Base-by-base conservation (phyloP, 2,329 filamentous ascomycete genomes). In the Epichloe sylvatica region DNA sequence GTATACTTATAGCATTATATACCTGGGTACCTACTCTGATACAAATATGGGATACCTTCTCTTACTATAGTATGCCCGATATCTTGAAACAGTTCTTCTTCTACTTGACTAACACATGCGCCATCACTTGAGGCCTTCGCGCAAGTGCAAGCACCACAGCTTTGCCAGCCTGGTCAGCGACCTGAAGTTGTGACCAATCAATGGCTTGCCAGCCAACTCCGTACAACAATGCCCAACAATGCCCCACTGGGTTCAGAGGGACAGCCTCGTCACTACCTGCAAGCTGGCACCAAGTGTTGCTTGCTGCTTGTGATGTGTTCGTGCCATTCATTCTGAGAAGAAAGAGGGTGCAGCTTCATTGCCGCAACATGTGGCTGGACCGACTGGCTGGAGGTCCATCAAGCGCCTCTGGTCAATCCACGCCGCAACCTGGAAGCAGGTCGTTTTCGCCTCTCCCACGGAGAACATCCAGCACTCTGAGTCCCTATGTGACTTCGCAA, bases 331-430 rank as follows among this genome's bases (percentile, higher is more conserved):
- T 35, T 19, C 23, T 21, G 11, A 37, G 30, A 15, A 36, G 2
- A 25, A 35, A 36, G 11, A 30, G 21, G 36, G 45, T 12, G 17
- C 21, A 36, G 21, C 30, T 19, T 34, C 23, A 13, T 19, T 21
- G 25, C 49, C 35, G 25, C 36, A 68, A 59, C 59, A 94, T 94
- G 87, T 95, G 89, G 89, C 80, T 94, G 62, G 89, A 95, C 71
- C 84, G 89, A 64, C 80, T 94, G 56, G 83, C 84, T 55, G 81
- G 63, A 53, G 58, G 77, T 59, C 82, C 84, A 66, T 77, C 81
- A 51, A 80, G 56, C 55, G 78, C 64, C 71, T 79, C 67, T 53
- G 70, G 68, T 55, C 73, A 78, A 50, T 75, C 77, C 54, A 79
- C 80, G 51, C 77, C 80, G 52, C 73, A 80, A 61, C 70, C 80